Conservation (phyloP, 1,284 basidiomycete species). For the Porogramme epimiltina region DNA sequence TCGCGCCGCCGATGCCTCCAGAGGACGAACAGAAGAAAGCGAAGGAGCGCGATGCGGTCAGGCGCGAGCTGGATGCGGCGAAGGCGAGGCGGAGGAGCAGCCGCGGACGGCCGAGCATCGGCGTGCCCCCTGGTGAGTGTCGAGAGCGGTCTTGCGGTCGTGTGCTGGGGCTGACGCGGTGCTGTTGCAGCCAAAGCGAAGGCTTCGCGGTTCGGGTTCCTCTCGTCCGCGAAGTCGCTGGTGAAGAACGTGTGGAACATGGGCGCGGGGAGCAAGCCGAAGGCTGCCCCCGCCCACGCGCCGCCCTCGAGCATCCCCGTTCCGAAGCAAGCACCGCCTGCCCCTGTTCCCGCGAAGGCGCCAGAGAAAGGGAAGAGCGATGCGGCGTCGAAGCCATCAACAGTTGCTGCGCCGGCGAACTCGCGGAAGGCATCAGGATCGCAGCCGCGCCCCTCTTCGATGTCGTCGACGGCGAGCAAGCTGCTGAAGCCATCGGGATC, state of each 20-base stretch:
- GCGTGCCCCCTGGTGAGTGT: constrained; percentile 27
- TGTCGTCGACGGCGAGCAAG: constrained; percentile 16
- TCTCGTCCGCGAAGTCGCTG: constrained; percentile 42
- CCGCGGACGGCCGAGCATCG: constrained; percentile 40
- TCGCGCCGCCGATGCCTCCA: constrained; percentile 28
- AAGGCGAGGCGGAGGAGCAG: constrained; percentile 70
- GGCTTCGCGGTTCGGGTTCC: constrained; percentile 39
- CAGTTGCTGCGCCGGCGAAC: constrained; percentile 4
- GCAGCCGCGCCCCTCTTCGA: constrained; percentile 13
- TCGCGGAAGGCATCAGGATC: constrained; percentile 18
- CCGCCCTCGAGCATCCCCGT: constrained; percentile 26
- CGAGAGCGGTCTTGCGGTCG: constrained; percentile 2
- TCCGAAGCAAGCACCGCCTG: constrained; percentile 18
- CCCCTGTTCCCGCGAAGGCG: constrained; percentile 6
- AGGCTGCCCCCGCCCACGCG: constrained; percentile 12
- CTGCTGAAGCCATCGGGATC: constrained; percentile 16
- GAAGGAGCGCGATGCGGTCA: constrained; percentile 60
- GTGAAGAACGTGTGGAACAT: constrained; percentile 41
- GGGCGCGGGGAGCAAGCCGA: constrained; percentile 26
- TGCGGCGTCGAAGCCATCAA: constrained; percentile 7
- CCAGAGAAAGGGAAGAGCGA: constrained; percentile 12
- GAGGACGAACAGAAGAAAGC: constrained; percentile 39
- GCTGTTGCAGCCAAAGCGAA: constrained; percentile 22
- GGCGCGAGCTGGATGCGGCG: constrained; percentile 61
- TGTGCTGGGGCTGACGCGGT: background rate